Evolutionary conservation across 306 rosid genomes (phyloP).

Genomic region (Herpetospermum pedunculosum): DNA sequence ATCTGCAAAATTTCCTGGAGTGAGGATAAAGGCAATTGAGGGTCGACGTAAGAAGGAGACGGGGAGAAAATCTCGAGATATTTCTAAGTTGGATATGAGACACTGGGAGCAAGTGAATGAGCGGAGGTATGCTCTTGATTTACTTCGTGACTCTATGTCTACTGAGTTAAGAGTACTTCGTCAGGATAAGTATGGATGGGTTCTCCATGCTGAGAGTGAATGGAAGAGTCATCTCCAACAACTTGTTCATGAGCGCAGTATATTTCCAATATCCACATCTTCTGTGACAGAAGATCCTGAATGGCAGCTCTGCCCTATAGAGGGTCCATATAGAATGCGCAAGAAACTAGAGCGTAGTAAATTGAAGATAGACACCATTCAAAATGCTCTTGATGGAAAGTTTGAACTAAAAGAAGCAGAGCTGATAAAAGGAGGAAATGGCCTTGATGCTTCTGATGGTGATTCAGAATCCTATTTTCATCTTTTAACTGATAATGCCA

Average conservation of each 20-base stretch:
- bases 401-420: conserved; percentile 48
- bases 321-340: conserved; percentile 98
- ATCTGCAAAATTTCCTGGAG: conserved; percentile 90
- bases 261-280: conserved; percentile 60
- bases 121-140: conserved; percentile 84
- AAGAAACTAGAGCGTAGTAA: conserved; percentile 86
- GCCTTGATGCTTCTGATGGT: conserved; percentile 40
- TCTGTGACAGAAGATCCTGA: conserved; percentile 48
- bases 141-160: conserved; percentile 90
- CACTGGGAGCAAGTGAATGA: conserved; percentile 98
- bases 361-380: conserved; percentile 67
- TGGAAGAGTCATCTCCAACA: conserved; percentile 95
- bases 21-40: conserved; percentile 90
- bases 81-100: conserved; percentile 63
- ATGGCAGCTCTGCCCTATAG: conserved; percentile 98
- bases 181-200: conserved; percentile 99
- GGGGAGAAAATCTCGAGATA: conserved; percentile 77
- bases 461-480: conserved; percentile 51
- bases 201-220: conserved; percentile 99
- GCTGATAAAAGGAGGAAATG: conserved; percentile 32
- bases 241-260: conserved; percentile 95
- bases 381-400: conserved; percentile 70
- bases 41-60: conserved; percentile 91
- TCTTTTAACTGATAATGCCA: conserved; percentile 35
- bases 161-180: conserved; percentile 96